phyloP scores from a whole-genome alignment of 2,329 filamentous ascomycete genomes.

The Alternaria ventricosa region DNA sequence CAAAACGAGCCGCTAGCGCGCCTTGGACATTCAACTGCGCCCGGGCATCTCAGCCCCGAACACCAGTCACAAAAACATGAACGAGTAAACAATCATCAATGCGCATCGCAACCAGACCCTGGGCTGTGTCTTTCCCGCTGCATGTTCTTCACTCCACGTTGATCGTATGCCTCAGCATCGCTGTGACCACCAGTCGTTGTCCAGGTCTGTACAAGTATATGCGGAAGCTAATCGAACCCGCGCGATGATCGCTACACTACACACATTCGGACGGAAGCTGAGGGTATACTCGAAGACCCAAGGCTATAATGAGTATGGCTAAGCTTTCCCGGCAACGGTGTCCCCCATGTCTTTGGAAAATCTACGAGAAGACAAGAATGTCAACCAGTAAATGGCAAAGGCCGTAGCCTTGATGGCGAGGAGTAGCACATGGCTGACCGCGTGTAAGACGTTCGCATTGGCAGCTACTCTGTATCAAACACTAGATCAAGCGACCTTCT shows the following conservation, averaged over 20 bases:
- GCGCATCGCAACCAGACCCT: neutral
- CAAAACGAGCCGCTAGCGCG: neutral
- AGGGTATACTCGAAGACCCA: neutral
- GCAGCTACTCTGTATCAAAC: neutral
- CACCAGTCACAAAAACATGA: neutral
- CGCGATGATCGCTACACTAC: neutral
- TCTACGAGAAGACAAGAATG: neutral
- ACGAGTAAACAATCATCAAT: neutral
- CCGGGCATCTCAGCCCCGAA: neutral
- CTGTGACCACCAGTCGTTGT: neutral
- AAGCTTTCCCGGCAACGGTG: neutral
- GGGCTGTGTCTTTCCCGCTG: neutral
- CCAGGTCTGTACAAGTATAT: neutral
- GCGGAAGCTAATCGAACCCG: neutral
- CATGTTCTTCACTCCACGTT: neutral
- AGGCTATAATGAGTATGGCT: neutral
- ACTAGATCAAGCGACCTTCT: neutral
- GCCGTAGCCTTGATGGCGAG: neutral
- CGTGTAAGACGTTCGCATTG: neutral
- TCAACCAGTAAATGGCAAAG: neutral
- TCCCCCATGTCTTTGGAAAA: neutral
- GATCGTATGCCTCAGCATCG: neutral
- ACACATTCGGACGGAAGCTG: neutral
- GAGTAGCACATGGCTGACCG: neutral
- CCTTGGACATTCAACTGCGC: neutral